phyloP scores from a whole-genome alignment of 2,329 filamentous ascomycete genomes.

The Colletotrichum siamense region DNA sequence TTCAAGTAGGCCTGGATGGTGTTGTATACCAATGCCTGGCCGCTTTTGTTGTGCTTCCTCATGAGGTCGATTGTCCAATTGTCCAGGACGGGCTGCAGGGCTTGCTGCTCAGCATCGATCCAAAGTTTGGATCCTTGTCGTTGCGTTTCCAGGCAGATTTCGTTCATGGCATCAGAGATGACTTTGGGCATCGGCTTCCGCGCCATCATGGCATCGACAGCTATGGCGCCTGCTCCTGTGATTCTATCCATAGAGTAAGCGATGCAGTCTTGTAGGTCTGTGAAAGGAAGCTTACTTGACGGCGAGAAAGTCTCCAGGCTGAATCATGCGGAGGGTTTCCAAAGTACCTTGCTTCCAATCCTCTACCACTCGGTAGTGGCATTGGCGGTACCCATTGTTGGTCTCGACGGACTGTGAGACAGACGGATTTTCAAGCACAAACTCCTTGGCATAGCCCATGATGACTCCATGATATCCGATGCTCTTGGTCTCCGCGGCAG shows the following conservation, averaged over 20 bases:
- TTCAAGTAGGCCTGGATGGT: constrained; percentile 84
- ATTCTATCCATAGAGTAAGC: constrained; percentile 52
- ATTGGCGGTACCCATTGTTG: constrained; percentile 41
- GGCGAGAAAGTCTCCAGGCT: constrained; percentile 66
- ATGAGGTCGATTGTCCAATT: constrained; percentile 80
- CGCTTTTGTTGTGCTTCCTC: constrained; percentile 72
- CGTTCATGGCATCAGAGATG: constrained; percentile 73
- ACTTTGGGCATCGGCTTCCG: constrained; percentile 66
- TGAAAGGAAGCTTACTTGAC: constrained; percentile 53
- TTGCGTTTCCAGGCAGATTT: constrained; percentile 75
- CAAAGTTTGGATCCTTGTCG: constrained; percentile 75
- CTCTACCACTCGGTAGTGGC: constrained; percentile 57
- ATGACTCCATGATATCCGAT: constrained; percentile 87
- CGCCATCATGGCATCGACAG: constrained; percentile 70
- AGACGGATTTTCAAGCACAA: constrained; percentile 63
- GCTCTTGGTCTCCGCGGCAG: constrained; percentile 68
- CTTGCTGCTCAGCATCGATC: constrained; percentile 86
- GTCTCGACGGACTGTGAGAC: constrained; percentile 49
- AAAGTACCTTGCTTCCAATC: constrained; percentile 79
- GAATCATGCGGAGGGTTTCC: constrained; percentile 76
- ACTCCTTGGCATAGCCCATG: constrained; percentile 83
- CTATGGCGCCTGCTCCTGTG: constrained; percentile 80
- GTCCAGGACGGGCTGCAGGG: constrained; percentile 80
- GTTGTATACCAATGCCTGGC: constrained; percentile 75
- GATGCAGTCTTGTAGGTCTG: background rate